Conservation (phyloP, 1,139 yeast genomes). For the Hyphopichia khmerensis region DNA sequence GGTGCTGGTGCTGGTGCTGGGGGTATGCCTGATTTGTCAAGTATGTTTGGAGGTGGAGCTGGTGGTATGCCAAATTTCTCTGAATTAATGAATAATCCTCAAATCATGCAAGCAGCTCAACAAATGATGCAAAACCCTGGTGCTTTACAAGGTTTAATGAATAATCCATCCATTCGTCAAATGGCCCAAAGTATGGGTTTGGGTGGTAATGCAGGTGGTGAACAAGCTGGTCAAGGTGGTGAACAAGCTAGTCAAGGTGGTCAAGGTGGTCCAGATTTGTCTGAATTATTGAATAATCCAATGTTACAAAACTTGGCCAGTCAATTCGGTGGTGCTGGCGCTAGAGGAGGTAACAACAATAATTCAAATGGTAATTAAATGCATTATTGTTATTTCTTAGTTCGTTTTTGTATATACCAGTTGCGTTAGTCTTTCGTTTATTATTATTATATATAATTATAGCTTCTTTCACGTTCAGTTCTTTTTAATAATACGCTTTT, state of each 20-base stretch:
- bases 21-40: slow-evolving; percentile 71
- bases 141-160: slow-evolving; percentile 75
- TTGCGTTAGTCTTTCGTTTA: not conserved
- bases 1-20: slow-evolving; percentile 55
- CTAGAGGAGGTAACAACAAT: slow-evolving; percentile 8
- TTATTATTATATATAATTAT: not conserved
- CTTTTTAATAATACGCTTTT: not conserved
- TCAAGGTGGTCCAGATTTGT: slow-evolving; percentile 46
- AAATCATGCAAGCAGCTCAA: slow-evolving; percentile 89
- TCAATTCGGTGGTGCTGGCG: slow-evolving; percentile 49
- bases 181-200: slow-evolving; percentile 72
- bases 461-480: not conserved
- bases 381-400: no score
- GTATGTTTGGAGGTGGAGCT: slow-evolving; percentile 61
- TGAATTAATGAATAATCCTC: slow-evolving; percentile 83
- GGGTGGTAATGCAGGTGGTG: slow-evolving; percentile 33
- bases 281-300: slow-evolving; percentile 79
- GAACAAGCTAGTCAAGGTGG: slow-evolving; percentile 8
- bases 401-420: not conserved
- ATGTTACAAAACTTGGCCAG: slow-evolving; percentile 67
- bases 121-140: slow-evolving; percentile 88
- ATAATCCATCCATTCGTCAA: slow-evolving; percentile 72
- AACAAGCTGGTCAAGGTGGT: slow-evolving; percentile 15
- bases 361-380: slow-evolving; percentile 2
- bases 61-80: slow-evolving; percentile 60